Evolutionary conservation across 2,329 filamentous ascomycete genomes (phyloP).

Genomic region (Aspergillus sp.): DNA sequence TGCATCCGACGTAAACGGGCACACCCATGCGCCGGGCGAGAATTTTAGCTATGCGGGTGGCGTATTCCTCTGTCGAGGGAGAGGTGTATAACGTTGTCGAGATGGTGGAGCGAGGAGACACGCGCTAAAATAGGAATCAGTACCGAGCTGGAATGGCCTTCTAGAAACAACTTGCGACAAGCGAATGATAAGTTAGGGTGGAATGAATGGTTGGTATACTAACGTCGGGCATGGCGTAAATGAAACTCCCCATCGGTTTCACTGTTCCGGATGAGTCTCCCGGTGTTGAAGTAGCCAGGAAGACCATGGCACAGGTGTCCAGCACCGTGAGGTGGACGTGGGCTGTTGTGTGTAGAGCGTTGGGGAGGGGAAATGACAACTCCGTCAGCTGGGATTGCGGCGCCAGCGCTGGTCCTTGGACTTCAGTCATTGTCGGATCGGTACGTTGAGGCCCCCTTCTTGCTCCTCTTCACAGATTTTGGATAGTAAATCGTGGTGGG

Average conservation of each 20-base stretch:
- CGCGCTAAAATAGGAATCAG: slow-evolving; percentile 30
- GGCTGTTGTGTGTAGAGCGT: slow-evolving; percentile 56
- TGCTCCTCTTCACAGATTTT: neutral
- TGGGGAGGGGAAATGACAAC: slow-evolving; percentile 59
- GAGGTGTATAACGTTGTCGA: slow-evolving; percentile 74
- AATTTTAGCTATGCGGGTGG: slow-evolving; percentile 78
- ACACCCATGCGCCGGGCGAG: slow-evolving; percentile 69
- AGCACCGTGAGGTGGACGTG: slow-evolving; percentile 60
- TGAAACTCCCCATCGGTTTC: slow-evolving; percentile 77
- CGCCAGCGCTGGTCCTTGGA: neutral
- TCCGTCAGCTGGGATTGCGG: slow-evolving; percentile 32
- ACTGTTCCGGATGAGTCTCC: slow-evolving; percentile 40
- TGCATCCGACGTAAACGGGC: slow-evolving; percentile 89
- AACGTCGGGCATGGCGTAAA: slow-evolving; percentile 92
- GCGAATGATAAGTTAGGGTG: neutral
- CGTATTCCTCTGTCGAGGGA: slow-evolving; percentile 79
- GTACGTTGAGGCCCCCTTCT: neutral
- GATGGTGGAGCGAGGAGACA: slow-evolving; percentile 55
- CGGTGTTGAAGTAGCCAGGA: slow-evolving; percentile 55
- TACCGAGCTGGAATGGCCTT: neutral
- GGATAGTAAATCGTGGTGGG: neutral
- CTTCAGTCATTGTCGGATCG: neutral
- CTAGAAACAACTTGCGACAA: neutral
- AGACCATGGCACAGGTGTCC: slow-evolving; percentile 54
- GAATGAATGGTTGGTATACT: slow-evolving; percentile 21